These are phyloP conservation scores for Uronychia binucleata DNA, from an alignment of 73 alveolate species.

Conservation along the genomic window DNA sequence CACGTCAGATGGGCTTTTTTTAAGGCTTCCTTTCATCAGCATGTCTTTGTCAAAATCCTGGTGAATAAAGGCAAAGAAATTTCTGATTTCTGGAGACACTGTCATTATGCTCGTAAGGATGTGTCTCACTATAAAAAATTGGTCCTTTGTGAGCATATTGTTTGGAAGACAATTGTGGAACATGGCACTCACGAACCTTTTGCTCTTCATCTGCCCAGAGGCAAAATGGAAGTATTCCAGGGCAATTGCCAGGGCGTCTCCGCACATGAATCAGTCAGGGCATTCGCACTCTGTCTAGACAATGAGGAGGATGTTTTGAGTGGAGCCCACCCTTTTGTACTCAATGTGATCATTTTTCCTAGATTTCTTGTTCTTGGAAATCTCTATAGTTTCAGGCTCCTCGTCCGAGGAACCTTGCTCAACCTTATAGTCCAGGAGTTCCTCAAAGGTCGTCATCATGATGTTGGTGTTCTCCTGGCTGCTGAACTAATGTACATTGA, in stretches of 20 bases:
- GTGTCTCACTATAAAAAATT: neutral
- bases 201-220: neutral
- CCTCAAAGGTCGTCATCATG: slow-evolving; percentile 1
- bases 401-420: neutral
- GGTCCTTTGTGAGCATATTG: neutral
- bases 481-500: neutral
- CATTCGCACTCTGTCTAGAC: neutral
- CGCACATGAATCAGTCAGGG: neutral
- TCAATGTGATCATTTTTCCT: neutral
- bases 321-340: neutral
- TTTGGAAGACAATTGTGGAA: neutral
- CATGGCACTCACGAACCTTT: neutral
- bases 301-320: neutral
- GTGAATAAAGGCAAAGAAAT: neutral
- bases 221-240: neutral
- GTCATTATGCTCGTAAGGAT: neutral
- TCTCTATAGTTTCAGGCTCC: neutral
- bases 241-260: neutral
- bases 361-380: neutral
- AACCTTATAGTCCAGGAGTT: neutral
- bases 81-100: neutral
- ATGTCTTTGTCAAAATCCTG: neutral
- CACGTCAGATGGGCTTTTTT: slow-evolving; percentile 39
- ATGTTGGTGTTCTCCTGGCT: neutral
- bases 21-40: neutral